A percentile compares a stretch with the other conserved stretches of the same genome.
Evolutionary conservation across 257 asterid species (phyloP).

Genomic region (Ocimum tenuiflorum): DNA sequence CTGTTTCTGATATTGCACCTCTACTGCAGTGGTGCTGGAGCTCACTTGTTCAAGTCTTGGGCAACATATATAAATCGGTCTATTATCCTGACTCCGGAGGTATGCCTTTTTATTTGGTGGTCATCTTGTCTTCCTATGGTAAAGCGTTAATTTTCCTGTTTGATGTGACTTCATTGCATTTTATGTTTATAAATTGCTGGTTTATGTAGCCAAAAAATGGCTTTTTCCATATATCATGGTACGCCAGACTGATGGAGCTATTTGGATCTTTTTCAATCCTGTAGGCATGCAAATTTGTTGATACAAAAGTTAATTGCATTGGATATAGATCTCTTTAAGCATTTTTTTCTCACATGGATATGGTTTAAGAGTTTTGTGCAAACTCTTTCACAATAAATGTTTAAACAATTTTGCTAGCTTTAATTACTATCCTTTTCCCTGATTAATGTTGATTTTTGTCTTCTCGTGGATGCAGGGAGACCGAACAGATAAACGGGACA

Average conservation of each 20-base stretch:
- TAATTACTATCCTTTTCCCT: background rate
- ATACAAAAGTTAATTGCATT: background rate
- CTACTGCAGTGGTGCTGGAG: constrained; percentile 91
- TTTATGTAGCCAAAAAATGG: background rate
- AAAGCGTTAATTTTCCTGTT: background rate
- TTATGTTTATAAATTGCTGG: background rate
- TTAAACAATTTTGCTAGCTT: background rate
- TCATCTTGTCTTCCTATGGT: background rate
- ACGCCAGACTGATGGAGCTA: background rate
- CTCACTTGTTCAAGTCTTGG: constrained; percentile 98
- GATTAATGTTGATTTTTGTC: background rate
- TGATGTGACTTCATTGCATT: background rate
- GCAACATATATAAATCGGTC: constrained; percentile 76
- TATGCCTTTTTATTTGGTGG: constrained; percentile 16
- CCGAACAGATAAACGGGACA: constrained; percentile 86
- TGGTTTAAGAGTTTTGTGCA: background rate
- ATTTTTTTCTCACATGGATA: background rate
- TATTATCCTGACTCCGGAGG: constrained; percentile 95
- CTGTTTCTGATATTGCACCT: constrained; percentile 18
- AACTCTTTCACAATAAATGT: background rate
- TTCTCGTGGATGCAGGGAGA: constrained; percentile 58
- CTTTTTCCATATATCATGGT: background rate
- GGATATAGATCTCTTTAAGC: constrained; percentile 2
- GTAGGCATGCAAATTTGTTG: background rate
- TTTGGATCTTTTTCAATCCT: background rate